Evolutionary conservation across 768 basidiomycete species (phyloP), one percentile per base, ranked within the genome.

Genomic region (Podaxis sp.): DNA sequence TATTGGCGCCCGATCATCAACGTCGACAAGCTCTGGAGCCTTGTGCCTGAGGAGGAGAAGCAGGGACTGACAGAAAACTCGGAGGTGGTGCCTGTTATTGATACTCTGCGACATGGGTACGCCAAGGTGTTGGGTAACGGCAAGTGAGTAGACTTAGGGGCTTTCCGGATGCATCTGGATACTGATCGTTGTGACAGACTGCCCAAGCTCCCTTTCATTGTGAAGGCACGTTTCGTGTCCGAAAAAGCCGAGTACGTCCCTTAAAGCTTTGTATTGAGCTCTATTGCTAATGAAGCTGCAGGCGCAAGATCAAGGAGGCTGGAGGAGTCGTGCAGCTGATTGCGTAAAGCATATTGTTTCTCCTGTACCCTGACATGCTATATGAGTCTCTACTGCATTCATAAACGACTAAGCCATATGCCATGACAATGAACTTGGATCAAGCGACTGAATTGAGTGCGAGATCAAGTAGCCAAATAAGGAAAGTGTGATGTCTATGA

Each of bases 1-100:
- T 83, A 87, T 79, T 97, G 94, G 95, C 87, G 90, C 66, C 95
- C 96, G 19, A 91, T 90, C 75, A 93, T 99, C 89, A 99, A 99
- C 82, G 88, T 99, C 77, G 97, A 99, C 86, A 96, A 96, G 82
- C 85, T 96, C 58, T 94, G 94, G 94, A 84, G 87, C 66, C 89
- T 97, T 72, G 90, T 97, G 30, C 93, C 95, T 40, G 86, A 80
- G 57, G 89, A 84, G 73, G 87, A 96, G 83, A 93, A 91, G 85
- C 79, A 86, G 79, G 87, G 82, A 39, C 73, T 95, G 73, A 89
- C 82, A 19, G 87, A 86, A 70, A 73, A 79, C 66, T 93, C 91
- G 38, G 86, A 92, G 62, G 80, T 95, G 70, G 97, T 98, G 22
- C 97, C 97, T 48, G 96, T 99, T 52, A 93, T 99, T 68, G 95